Evolutionary conservation across 2,329 filamentous ascomycete genomes (phyloP).

Genomic region (Phoma herbarum): DNA sequence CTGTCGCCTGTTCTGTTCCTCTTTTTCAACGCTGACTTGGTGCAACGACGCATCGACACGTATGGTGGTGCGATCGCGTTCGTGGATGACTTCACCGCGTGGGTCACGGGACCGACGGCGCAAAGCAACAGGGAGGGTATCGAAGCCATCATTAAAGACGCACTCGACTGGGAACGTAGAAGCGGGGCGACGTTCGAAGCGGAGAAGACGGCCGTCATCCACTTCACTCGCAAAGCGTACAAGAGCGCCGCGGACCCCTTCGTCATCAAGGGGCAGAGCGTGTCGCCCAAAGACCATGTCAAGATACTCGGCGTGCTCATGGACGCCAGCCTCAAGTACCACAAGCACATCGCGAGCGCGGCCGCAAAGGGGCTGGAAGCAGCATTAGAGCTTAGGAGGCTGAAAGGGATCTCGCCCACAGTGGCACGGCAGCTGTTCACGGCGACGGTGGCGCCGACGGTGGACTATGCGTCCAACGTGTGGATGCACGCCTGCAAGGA

Average conservation of each 20-base stretch:
- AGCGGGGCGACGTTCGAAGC: constrained; percentile 34
- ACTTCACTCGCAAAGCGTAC: constrained; percentile 38
- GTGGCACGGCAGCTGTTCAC: constrained; percentile 12
- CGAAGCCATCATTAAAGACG: too few species aligned
- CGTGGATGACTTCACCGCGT: too few species aligned
- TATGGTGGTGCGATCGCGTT: too few species aligned
- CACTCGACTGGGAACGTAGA: constrained; percentile 17
- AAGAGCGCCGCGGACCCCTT: too few species aligned
- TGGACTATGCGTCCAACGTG: too few species aligned
- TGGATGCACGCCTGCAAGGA: too few species aligned
- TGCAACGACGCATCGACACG: constrained; percentile 19
- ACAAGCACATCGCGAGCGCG: constrained; percentile 24
- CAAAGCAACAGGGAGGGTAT: too few species aligned
- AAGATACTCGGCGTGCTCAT: constrained; percentile 27
- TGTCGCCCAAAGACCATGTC: constrained; percentile 17
- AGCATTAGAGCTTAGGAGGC: constrained; percentile 21
- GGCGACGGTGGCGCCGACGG: too few species aligned
- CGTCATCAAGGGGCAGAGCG: too few species aligned
- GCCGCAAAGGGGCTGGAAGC: constrained; percentile 23
- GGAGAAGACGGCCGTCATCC: constrained; percentile 46
- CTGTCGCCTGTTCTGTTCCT: constrained; percentile 31
- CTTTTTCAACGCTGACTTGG: constrained; percentile 35
- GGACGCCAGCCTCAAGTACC: constrained; percentile 25
- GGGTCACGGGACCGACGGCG: too few species aligned
- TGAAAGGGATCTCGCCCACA: constrained; percentile 22